Evolutionary conservation across 2,329 filamentous ascomycete species (phyloP).

Genomic region (Cordyceps tenuipes): DNA sequence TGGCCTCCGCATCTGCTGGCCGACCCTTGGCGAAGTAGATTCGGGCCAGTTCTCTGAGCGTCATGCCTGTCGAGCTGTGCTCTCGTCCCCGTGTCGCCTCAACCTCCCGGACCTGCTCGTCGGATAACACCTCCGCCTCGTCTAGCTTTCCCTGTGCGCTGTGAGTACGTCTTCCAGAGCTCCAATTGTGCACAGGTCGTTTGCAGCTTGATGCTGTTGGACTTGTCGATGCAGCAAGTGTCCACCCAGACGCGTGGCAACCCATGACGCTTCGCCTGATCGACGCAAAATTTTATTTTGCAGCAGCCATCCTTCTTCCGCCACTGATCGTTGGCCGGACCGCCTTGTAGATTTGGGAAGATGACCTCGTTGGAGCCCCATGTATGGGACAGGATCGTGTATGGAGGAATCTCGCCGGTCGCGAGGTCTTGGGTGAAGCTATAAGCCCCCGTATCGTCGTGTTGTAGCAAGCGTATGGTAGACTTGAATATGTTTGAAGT

Average conservation of each 20-base stretch:
- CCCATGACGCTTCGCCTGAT: conserved; percentile 11
- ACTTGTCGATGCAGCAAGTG: conserved; percentile 20
- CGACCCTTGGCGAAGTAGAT: too few species aligned
- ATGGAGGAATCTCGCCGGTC: conserved; percentile 14
- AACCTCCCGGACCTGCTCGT: too few species aligned
- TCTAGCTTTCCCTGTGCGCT: not conserved
- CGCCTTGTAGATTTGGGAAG: conserved; percentile 18
- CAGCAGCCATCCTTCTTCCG: conserved; percentile 14
- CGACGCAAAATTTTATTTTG: conserved; percentile 18
- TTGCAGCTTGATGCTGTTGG: not conserved
- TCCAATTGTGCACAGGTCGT: too few species aligned
- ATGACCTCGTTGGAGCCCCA: conserved; percentile 24
- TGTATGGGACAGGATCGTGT: conserved; percentile 29
- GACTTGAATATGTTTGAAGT: not conserved
- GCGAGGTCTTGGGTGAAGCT: too few species aligned
- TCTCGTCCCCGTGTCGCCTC: too few species aligned
- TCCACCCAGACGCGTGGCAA: conserved; percentile 22
- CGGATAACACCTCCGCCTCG: too few species aligned
- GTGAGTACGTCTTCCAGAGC: too few species aligned
- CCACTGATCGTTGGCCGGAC: not conserved
- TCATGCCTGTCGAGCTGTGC: too few species aligned
- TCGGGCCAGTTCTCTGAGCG: too few species aligned
- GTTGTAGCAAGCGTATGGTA: not conserved
- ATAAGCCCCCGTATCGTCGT: not conserved
- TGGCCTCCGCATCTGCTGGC: too few species aligned